Evolutionary conservation across 768 basidiomycete species (phyloP).

Genomic region (Leccinellum albellum): DNA sequence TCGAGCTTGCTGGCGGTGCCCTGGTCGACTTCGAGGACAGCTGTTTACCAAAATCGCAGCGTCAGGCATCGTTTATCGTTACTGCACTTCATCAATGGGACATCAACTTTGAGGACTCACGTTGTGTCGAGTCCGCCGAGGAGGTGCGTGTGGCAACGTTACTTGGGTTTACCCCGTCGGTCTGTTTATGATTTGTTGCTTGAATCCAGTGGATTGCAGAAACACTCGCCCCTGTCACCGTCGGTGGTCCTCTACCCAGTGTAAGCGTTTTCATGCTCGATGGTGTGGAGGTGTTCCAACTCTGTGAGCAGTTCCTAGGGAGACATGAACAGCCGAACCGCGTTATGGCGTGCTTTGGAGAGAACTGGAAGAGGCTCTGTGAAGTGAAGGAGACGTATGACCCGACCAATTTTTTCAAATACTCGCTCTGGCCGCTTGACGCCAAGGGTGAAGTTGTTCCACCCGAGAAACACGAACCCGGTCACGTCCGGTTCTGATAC

Average conservation of each 20-base stretch:
- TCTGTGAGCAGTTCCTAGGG: conserved; percentile 61
- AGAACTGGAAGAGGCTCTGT: conserved; percentile 67
- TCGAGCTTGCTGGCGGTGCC: conserved; percentile 85
- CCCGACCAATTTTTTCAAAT: conserved; percentile 69
- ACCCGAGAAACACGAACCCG: conserved; percentile 59
- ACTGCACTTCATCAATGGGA: conserved; percentile 94
- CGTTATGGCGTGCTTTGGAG: conserved; percentile 64
- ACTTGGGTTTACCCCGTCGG: not conserved
- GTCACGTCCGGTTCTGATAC: conserved; percentile 24
- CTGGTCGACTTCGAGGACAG: conserved; percentile 67
- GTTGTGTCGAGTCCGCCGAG: conserved; percentile 81
- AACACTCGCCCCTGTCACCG: conserved; percentile 64
- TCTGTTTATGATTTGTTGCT: conserved; percentile 10
- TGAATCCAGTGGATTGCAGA: conserved; percentile 67
- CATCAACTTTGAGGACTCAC: conserved; percentile 72
- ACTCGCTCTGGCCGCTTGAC: conserved; percentile 79
- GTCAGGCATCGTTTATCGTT: conserved; percentile 79
- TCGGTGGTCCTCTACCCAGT: conserved; percentile 82
- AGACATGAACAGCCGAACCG: conserved; percentile 62
- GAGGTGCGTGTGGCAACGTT: conserved; percentile 44
- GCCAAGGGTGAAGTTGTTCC: conserved; percentile 52
- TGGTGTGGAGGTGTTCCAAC: conserved; percentile 15
- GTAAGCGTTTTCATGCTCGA: conserved; percentile 45
- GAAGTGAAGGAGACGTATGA: conserved; percentile 76
- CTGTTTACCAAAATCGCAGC: conserved; percentile 73